These are phyloP conservation scores for Dillenia turbinata DNA, from an alignment of 164 flowering plant species.

Conservation along the genomic window DNA sequence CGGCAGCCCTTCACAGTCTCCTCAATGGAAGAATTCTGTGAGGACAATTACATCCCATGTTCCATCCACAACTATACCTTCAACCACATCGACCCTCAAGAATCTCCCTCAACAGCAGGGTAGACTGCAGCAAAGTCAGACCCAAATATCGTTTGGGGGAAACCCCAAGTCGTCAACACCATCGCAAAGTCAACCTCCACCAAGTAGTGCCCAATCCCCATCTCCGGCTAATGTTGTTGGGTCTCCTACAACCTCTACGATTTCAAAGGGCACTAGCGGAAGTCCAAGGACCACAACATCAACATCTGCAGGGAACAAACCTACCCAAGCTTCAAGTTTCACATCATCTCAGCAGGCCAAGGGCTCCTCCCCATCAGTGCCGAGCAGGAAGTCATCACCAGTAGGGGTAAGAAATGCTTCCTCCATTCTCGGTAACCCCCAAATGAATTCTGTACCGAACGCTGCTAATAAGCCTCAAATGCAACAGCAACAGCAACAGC, in stretches of 20 bases:
- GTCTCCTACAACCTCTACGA: constrained; percentile 63
- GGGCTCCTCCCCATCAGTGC: constrained; percentile 41
- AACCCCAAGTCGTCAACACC: constrained; percentile 40
- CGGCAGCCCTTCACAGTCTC: constrained; percentile 50
- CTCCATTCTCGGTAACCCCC: constrained; percentile 60
- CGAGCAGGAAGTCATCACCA: constrained; percentile 67
- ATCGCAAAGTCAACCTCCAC: constrained; percentile 39
- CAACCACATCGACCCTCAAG: constrained; percentile 47
- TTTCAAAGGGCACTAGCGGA: constrained; percentile 68
- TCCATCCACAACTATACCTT: constrained; percentile 31
- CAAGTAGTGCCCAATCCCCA: constrained; percentile 38
- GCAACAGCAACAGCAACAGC: constrained; percentile 29
- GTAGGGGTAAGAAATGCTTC: constrained; percentile 55
- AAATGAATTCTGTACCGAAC: constrained; percentile 30
- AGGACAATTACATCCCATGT: constrained; percentile 40
- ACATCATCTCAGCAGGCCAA: constrained; percentile 48
- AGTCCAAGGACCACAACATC: constrained; percentile 59
- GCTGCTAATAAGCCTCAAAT: constrained; percentile 18
- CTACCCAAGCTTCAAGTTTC: constrained; percentile 34
- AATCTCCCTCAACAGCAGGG: constrained; percentile 58
- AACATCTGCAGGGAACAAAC: constrained; percentile 37
- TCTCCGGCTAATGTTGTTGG: constrained; percentile 53
- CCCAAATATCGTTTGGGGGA: constrained; percentile 77
- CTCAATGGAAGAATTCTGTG: constrained; percentile 69
- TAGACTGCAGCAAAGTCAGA: constrained; percentile 45